Evolutionary conservation across 495 filamentous ascomycete species (phyloP).

Genomic region (Corynascus novoguineensis): DNA sequence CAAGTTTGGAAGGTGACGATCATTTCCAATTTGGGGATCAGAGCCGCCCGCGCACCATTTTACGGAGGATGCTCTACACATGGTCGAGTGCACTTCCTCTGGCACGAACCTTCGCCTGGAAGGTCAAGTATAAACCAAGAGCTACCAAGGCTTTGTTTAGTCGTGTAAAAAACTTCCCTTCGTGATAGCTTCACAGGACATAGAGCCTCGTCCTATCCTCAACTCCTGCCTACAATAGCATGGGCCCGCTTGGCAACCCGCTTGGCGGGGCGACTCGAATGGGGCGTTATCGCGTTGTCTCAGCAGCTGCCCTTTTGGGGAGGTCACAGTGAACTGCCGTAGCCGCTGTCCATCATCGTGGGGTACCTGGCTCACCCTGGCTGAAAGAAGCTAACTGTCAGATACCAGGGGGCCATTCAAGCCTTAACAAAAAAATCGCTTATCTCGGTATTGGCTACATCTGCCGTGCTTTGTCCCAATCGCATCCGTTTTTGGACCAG

Average conservation of each 20-base stretch:
- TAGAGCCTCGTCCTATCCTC: neutral
- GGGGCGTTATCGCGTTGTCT: constrained; percentile 3
- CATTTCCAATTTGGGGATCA: neutral
- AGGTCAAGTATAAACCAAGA: no score
- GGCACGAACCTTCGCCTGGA: no score
- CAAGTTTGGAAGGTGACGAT: neutral
- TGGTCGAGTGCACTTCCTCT: no score
- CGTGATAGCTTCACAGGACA: neutral
- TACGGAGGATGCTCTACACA: no score
- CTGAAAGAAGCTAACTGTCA: no score
- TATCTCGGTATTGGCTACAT: no score
- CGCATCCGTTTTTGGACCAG: no score
- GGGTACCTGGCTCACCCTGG: neutral
- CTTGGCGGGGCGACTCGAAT: neutral
- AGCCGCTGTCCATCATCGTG: constrained; percentile 6
- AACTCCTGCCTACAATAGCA: constrained; percentile 12
- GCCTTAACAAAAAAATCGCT: no score
- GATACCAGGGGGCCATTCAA: no score
- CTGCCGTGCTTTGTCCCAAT: no score
- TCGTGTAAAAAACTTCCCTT: no score
- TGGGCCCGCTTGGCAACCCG: neutral
- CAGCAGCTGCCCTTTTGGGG: constrained; percentile 26
- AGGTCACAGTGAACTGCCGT: constrained; percentile 20
- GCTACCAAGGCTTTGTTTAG: no score
- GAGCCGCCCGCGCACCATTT: neutral